Conservation (phyloP, 2,329 filamentous ascomycete species). For the Colletotrichum eleusines region DNA sequence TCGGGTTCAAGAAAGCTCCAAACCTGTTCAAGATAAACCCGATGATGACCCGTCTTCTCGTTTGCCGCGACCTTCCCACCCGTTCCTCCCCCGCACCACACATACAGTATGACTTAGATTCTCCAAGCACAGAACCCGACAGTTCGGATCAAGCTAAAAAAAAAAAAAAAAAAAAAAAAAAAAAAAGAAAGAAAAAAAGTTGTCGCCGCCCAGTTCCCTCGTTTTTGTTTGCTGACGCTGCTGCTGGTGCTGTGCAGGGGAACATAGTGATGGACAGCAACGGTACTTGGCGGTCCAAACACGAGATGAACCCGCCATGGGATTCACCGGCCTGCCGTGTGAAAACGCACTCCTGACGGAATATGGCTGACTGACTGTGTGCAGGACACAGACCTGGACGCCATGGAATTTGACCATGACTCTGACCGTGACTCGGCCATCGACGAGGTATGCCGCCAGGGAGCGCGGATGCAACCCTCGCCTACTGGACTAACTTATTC, state of each 20-base stretch:
- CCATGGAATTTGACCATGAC: conserved; percentile 5
- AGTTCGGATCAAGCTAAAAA: conserved; percentile 13
- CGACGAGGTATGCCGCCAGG: conserved; percentile 6
- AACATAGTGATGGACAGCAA: conserved; percentile 3
- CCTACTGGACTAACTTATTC: background rate
- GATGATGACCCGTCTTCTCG: background rate
- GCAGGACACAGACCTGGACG: background rate
- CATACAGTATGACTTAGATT: background rate
- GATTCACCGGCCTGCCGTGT: too few species aligned
- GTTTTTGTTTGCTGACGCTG: background rate
- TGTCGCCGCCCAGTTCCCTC: too few species aligned
- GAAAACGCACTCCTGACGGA: background rate
- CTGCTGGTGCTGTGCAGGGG: background rate
- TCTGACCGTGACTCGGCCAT: conserved; percentile 19
- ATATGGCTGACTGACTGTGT: background rate
- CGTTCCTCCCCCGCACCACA: conserved; percentile 7
- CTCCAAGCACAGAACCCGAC: conserved; percentile 1
- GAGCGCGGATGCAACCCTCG: background rate
- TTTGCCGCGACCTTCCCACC: conserved; percentile 8
- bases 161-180: too few species aligned
- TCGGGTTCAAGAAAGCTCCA: background rate
- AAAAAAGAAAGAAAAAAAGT: too few species aligned
- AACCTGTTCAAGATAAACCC: conserved; percentile 2
- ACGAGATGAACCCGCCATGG: background rate
- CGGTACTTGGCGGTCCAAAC: background rate